phyloP scores from a whole-genome alignment of 1,284 basidiomycete species.

The Gastroboletus turbinatus region DNA sequence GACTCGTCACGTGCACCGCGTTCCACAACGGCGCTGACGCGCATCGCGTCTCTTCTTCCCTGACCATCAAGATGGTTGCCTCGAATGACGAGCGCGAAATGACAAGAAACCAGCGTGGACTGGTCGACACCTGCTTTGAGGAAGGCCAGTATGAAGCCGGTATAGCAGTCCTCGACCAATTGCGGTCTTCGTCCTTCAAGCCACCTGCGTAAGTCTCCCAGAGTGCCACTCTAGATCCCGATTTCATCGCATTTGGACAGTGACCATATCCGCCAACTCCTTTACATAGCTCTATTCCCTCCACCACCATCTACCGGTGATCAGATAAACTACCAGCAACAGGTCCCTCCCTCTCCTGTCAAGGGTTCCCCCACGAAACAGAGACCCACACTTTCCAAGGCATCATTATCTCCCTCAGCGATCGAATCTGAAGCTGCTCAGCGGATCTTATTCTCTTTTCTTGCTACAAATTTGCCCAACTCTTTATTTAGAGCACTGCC shows the following conservation, averaged over 20 bases:
- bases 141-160: slow-evolving; percentile 71
- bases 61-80: slow-evolving; percentile 13
- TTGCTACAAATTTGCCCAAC: slow-evolving; percentile 54
- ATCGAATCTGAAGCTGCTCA: slow-evolving; percentile 50
- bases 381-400: slow-evolving; percentile 29
- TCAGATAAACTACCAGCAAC: slow-evolving; percentile 37
- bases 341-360: slow-evolving; percentile 44
- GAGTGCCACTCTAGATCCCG: slow-evolving; percentile 9
- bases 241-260: slow-evolving; percentile 29
- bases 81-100: slow-evolving; percentile 47
- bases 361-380: slow-evolving; percentile 37
- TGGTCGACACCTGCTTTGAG: slow-evolving; percentile 70
- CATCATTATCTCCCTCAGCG: slow-evolving; percentile 43
- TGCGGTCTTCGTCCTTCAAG: slow-evolving; percentile 52
- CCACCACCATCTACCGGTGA: slow-evolving; percentile 35
- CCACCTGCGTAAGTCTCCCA: slow-evolving; percentile 51
- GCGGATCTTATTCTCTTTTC: slow-evolving; percentile 55
- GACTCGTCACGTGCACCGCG: slow-evolving; percentile 28
- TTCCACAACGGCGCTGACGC: slow-evolving; percentile 14
- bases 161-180: slow-evolving; percentile 55
- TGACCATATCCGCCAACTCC: slow-evolving; percentile 60
- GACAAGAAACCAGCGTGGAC: slow-evolving; percentile 50
- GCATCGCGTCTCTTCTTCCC: slow-evolving; percentile 1
- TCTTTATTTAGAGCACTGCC: slow-evolving; percentile 58
- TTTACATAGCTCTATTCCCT: slow-evolving; percentile 68